Conservation (phyloP, 2,329 filamentous ascomycete genomes). For the Thielaviopsis populi region DNA sequence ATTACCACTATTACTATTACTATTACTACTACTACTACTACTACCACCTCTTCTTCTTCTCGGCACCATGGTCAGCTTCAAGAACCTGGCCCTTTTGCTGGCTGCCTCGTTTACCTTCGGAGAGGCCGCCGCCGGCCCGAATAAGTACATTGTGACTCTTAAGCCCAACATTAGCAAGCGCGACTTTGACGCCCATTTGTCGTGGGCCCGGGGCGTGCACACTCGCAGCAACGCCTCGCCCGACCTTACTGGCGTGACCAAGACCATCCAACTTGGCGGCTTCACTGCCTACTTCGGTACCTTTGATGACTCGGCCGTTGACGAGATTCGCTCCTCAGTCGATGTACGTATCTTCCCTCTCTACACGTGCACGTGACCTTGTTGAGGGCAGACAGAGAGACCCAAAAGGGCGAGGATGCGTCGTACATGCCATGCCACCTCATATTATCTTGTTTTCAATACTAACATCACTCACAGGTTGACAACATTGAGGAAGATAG, state of each 20-base stretch:
- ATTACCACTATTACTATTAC: neutral
- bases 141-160: conserved; percentile 33
- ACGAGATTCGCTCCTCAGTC: conserved; percentile 26
- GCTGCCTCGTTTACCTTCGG: conserved; percentile 19
- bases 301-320: conserved; percentile 28
- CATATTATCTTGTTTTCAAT: no score
- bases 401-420: no score
- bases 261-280: conserved; percentile 23
- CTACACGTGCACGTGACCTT: no score
- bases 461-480: conserved; percentile 10
- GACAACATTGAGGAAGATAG: conserved; percentile 9
- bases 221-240: conserved; percentile 22
- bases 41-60: neutral
- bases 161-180: conserved; percentile 24
- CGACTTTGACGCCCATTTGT: conserved; percentile 25
- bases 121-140: conserved; percentile 21
- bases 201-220: conserved; percentile 24
- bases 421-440: no score
- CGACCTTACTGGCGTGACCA: conserved; percentile 24
- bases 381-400: no score
- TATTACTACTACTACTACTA: no score
- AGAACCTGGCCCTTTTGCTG: conserved; percentile 18
- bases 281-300: conserved; percentile 30
- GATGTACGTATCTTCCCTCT: conserved; percentile 25
- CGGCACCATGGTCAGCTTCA: conserved; percentile 18